Conservation (phyloP, 768 basidiomycete species). For the Leccinum uliginosum region DNA sequence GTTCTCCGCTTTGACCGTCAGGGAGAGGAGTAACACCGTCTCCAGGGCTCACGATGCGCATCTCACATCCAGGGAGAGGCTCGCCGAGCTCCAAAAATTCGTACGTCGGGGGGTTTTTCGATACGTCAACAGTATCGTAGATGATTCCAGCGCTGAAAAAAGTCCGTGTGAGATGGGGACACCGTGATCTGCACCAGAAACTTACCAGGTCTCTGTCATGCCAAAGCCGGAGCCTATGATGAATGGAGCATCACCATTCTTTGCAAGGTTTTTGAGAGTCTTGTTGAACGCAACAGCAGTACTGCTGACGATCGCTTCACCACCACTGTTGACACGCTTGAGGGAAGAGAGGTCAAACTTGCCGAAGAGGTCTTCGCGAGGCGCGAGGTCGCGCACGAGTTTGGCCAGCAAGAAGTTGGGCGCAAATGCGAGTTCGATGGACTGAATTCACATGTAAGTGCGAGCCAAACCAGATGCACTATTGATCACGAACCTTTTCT, state of each 20-base stretch:
- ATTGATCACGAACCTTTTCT: neutral
- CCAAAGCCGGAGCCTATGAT: slow-evolving; percentile 30
- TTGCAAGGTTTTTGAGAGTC: slow-evolving; percentile 1
- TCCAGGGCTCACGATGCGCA: neutral
- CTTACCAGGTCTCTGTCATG: neutral
- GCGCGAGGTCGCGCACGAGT: neutral
- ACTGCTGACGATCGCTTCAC: neutral
- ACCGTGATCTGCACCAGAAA: neutral
- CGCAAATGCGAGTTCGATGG: neutral
- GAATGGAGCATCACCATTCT: slow-evolving; percentile 14
- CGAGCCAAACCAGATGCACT: neutral
- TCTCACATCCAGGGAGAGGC: neutral
- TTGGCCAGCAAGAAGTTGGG: neutral
- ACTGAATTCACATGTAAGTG: neutral
- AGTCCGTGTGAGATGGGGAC: neutral
- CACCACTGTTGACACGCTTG: neutral
- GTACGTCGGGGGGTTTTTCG: neutral
- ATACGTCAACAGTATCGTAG: slow-evolving; percentile 3
- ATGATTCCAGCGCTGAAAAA: neutral
- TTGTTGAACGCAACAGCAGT: neutral
- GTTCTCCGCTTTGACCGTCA: neutral
- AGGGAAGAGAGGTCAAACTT: slow-evolving; percentile 28
- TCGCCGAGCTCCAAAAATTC: neutral
- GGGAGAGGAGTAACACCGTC: neutral
- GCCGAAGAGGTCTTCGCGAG: slow-evolving; percentile 13